phyloP scores from a whole-genome alignment of 345 rosid species.

The Raphanus raphanistrum region DNA sequence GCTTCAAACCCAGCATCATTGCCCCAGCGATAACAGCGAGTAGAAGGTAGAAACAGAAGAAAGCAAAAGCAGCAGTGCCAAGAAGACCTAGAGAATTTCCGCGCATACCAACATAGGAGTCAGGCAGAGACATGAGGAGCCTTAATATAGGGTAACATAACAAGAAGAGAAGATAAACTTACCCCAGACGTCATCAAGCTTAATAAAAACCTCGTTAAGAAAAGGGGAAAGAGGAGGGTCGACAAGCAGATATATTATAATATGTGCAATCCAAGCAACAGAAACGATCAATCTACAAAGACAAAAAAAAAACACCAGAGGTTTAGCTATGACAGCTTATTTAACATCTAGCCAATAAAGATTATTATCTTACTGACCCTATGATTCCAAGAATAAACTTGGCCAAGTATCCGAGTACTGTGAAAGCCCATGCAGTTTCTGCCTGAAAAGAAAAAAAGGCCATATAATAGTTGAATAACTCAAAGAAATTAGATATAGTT shows the following conservation, averaged over 20 bases:
- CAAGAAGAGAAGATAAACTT: conserved; percentile 30
- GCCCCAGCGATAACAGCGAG: conserved; percentile 99
- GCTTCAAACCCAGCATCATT: conserved; percentile 95
- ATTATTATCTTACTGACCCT: conserved; percentile 55
- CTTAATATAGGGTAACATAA: neutral
- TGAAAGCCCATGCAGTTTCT: conserved; percentile 95
- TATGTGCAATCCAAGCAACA: conserved; percentile 95
- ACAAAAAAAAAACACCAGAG: neutral
- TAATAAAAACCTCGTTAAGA: conserved; percentile 92
- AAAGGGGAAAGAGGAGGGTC: conserved; percentile 91
- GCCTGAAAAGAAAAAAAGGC: conserved; percentile 56
- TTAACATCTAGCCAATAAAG: neutral
- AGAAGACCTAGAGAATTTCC: conserved; percentile 71
- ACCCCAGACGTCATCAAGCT: conserved; percentile 98
- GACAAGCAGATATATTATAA: conserved; percentile 75
- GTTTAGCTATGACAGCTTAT: neutral
- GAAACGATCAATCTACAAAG: conserved; percentile 80
- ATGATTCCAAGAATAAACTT: conserved; percentile 80
- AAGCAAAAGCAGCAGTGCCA: conserved; percentile 96
- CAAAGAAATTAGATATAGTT: neutral
- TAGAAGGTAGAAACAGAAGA: conserved; percentile 97
- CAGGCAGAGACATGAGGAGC: neutral
- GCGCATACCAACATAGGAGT: neutral
- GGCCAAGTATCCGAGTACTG: conserved; percentile 92
- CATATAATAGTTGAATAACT: conserved; percentile 3